Conservation (phyloP, 257 asterid genomes). For the Parsonsia alboflavescens region DNA sequence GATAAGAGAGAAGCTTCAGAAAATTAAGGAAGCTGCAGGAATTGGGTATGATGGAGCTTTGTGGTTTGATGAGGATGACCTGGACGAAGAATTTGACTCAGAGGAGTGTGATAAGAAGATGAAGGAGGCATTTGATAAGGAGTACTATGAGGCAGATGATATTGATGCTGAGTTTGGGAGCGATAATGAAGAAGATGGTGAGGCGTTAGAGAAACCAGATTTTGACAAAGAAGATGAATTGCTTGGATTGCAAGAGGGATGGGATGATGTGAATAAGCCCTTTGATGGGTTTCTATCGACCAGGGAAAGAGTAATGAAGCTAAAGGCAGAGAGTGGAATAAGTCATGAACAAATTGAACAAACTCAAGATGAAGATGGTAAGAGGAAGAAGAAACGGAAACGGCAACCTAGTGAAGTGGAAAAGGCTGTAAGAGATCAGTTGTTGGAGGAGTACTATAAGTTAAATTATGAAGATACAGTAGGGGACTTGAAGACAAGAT, state of each 20-base stretch:
- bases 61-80: conserved; percentile 53
- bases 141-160: conserved; percentile 62
- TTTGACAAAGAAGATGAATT: conserved; percentile 79
- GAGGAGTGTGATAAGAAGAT: conserved; percentile 72
- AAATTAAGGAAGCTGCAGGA: conserved; percentile 75
- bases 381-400: conserved; percentile 54
- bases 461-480: conserved; percentile 78
- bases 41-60: conserved; percentile 39
- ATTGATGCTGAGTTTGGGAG: conserved; percentile 59
- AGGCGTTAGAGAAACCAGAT: conserved; percentile 57
- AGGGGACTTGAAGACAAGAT: conserved; percentile 79
- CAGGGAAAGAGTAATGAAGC: conserved; percentile 45
- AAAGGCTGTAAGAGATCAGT: conserved; percentile 41
- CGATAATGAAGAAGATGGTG: conserved; percentile 43
- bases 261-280: conserved; percentile 43
- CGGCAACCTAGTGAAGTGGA: conserved; percentile 37
- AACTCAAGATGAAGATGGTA: conserved; percentile 33
- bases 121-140: conserved; percentile 56
- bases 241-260: conserved; percentile 70
- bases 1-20: conserved; percentile 68
- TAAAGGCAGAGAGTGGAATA: conserved; percentile 21
- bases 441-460: conserved; percentile 80
- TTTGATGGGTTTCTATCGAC: conserved; percentile 44
- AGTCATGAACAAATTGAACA: conserved; percentile 12
- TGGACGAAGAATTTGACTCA: conserved; percentile 75